These are phyloP conservation scores for Thuja plicata DNA, from an alignment of 83 land plant species.

Conservation along the genomic window DNA sequence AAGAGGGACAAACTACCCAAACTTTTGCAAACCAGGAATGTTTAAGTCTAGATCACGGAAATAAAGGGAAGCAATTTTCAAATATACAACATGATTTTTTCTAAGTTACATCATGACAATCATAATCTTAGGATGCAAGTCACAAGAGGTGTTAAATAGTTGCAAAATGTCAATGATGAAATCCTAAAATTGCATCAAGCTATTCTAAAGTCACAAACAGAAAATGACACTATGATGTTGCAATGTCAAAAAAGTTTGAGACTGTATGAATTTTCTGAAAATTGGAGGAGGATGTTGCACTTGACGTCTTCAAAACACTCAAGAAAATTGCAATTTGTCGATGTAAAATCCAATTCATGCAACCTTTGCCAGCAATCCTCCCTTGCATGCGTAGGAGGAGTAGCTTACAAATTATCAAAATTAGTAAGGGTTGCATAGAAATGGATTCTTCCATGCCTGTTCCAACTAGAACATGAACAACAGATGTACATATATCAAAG, in stretches of 20 bases:
- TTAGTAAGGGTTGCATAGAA: too few species aligned
- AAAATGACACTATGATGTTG: slow-evolving; percentile 5
- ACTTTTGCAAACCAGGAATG: not conserved
- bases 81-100: not conserved
- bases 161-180: slow-evolving; percentile 10
- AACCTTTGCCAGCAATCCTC: too few species aligned
- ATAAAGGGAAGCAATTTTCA: not conserved
- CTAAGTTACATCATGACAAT: slow-evolving; percentile 17
- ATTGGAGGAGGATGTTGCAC: too few species aligned
- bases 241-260: slow-evolving; percentile 9
- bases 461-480: too few species aligned
- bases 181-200: slow-evolving; percentile 3
- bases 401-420: too few species aligned
- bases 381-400: too few species aligned
- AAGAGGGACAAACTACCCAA: not conserved
- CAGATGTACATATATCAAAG: too few species aligned
- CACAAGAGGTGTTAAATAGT: not conserved
- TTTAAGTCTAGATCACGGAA: not conserved
- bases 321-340: too few species aligned
- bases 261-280: slow-evolving; percentile 5
- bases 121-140: slow-evolving; percentile 10
- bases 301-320: too few species aligned
- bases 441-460: too few species aligned
- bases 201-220: slow-evolving; percentile 14
- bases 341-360: too few species aligned